Base-by-base conservation (phyloP, 2,329 filamentous ascomycete genomes). In the Colletotrichum echinochloae region DNA sequence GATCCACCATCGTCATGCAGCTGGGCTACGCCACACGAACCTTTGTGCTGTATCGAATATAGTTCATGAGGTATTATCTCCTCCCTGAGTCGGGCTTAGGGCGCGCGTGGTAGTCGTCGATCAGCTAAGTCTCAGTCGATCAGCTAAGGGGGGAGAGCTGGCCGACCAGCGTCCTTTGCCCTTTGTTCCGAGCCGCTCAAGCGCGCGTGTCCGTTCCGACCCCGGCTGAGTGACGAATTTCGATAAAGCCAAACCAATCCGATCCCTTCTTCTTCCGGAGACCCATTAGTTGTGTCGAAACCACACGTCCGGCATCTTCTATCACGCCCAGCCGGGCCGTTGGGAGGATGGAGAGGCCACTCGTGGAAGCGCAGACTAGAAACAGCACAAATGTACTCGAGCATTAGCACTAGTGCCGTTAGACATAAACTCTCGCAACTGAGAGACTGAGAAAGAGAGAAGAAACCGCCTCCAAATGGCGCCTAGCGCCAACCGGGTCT, bases 401-500 rank as follows among this genome's bases (percentile, higher is more conserved):
- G 9, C 20, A 23, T 6, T 33, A 33, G n/a, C n/a, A 33, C 8
- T 26, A 54, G 37, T 35, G 9, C 60, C 48, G 9, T 28, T 12
- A 18, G 20, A 35, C 18, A 20, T 44, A 49, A 44, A 54, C 26
- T 26, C 26, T 33, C 48, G 16, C 48, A 48, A 26, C 35, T 63
- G 60, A 54, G 46, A 55, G 54, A 28, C 33, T 1, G 37, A 41
- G 39, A 41, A 41, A 41, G 18, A 44, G 20, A 11, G 4, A 23
- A 46, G 20, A 46, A 46, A 46, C 11, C 20, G 44, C n/a, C 26
- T 11, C 12, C 39, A 20, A 2, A 37, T 52, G 35, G 48, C 35
- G 60, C 60, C 46, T 63, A 26, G 37, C 60, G 39, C 33, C 44
- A 61, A 23, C 66, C 54, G 37, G 33, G 52, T 54, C 64, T 65